These are phyloP conservation scores for Fusarium annulatum DNA, from an alignment of 2,329 filamentous ascomycete genomes.

Conservation along the genomic window DNA sequence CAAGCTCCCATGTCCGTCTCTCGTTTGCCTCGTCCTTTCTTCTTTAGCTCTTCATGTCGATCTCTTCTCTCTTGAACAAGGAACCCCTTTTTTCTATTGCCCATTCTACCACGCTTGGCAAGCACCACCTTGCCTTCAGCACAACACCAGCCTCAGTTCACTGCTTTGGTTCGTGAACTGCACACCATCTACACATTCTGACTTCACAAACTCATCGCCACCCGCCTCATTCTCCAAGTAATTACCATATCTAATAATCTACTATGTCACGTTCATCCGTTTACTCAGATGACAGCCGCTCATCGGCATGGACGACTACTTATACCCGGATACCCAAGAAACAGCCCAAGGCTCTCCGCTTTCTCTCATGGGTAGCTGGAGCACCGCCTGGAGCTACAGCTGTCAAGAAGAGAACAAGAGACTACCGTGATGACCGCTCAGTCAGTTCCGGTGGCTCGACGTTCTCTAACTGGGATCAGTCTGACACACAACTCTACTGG, in stretches of 20 bases:
- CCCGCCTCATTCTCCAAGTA: slow-evolving; percentile 26
- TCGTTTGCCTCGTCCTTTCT: slow-evolving; percentile 30
- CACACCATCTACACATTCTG: slow-evolving; percentile 10
- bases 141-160: slow-evolving; percentile 14
- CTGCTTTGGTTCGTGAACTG: slow-evolving; percentile 27
- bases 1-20: slow-evolving; percentile 33
- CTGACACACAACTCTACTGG: slow-evolving; percentile 44
- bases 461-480: slow-evolving; percentile 35
- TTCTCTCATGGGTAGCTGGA: slow-evolving; percentile 46
- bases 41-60: slow-evolving; percentile 32
- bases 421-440: slow-evolving; percentile 41
- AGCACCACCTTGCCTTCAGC: slow-evolving; percentile 15
- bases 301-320: slow-evolving; percentile 42
- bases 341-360: slow-evolving; percentile 37
- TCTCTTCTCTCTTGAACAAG: slow-evolving; percentile 28
- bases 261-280: slow-evolving; percentile 35
- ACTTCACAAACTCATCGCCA: slow-evolving; percentile 10
- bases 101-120: slow-evolving; percentile 11
- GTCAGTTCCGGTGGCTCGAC: slow-evolving; percentile 35
- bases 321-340: slow-evolving; percentile 43
- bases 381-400: slow-evolving; percentile 39
- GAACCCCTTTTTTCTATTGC: slow-evolving; percentile 17
- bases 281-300: slow-evolving; percentile 40
- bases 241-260: not conserved
- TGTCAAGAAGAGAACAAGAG: slow-evolving; percentile 45